phyloP scores from a whole-genome alignment of 768 basidiomycete genomes.

The Fibroporia radiculosa region DNA sequence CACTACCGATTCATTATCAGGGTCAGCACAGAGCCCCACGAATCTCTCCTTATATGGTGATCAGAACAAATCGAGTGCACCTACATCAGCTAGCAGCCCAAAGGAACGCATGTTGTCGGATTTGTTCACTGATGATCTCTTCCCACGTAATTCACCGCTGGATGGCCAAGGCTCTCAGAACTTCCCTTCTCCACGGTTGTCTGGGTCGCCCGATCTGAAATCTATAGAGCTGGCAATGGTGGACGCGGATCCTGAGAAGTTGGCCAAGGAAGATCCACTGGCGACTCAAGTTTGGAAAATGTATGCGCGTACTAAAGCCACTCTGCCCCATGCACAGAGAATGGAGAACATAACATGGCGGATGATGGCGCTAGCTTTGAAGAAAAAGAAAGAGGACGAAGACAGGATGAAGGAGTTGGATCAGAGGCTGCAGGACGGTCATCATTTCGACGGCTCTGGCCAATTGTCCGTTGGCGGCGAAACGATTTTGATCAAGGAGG shows the following conservation, averaged over 20 bases:
- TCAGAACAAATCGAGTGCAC: slow-evolving; percentile 20
- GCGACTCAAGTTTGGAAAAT: slow-evolving; percentile 98
- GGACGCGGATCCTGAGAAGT: slow-evolving; percentile 52
- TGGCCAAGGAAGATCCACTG: slow-evolving; percentile 82
- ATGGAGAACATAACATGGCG: slow-evolving; percentile 99
- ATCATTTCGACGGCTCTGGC: slow-evolving; percentile 4
- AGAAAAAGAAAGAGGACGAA: slow-evolving; percentile 80
- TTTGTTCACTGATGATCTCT: slow-evolving; percentile 65
- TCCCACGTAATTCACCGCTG: slow-evolving; percentile 36
- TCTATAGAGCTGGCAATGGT: slow-evolving; percentile 29
- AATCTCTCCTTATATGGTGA: slow-evolving; percentile 19
- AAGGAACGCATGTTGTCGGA: slow-evolving; percentile 25
- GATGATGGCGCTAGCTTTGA: slow-evolving; percentile 94
- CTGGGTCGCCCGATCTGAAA: slow-evolving; percentile 64
- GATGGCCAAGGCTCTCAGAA: slow-evolving; percentile 31
- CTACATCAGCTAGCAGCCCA: slow-evolving; percentile 21
- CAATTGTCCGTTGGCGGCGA: slow-evolving; percentile 4
- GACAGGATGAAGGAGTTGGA: slow-evolving; percentile 26
- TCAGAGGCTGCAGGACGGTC: slow-evolving; percentile 8
- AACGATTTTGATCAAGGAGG: slow-evolving; percentile 1
- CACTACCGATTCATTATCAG: slow-evolving; percentile 15
- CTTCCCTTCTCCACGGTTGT: slow-evolving; percentile 57
- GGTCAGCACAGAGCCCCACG: slow-evolving; percentile 21
- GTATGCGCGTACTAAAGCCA: slow-evolving; percentile 86
- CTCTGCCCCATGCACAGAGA: slow-evolving; percentile 82